Evolutionary conservation across 2,329 filamentous ascomycete species (phyloP).

Genomic region (Fusarium aywerte): DNA sequence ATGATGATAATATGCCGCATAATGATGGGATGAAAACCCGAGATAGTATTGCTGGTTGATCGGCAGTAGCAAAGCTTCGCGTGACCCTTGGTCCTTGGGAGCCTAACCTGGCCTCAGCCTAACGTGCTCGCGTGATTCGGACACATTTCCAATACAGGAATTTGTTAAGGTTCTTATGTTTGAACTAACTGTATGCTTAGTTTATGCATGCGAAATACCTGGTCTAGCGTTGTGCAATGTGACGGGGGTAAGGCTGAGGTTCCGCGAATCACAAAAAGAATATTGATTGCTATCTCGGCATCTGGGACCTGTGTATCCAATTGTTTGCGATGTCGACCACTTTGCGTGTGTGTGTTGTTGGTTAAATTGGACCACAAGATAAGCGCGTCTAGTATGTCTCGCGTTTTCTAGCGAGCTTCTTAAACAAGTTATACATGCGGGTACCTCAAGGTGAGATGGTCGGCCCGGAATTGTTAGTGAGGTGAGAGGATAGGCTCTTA

Average conservation of each 20-base stretch:
- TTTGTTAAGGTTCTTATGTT: slow-evolving; percentile 28
- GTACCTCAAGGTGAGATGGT: slow-evolving; percentile 8
- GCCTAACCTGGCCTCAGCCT: neutral
- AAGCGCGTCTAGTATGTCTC: neutral
- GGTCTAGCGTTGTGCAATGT: slow-evolving; percentile 11
- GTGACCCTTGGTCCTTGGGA: slow-evolving; percentile 11
- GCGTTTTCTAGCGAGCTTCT: slow-evolving; percentile 8
- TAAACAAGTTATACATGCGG: slow-evolving; percentile 12
- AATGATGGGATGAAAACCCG: neutral
- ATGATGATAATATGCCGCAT: neutral
- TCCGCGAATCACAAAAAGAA: slow-evolving; percentile 21
- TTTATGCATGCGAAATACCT: slow-evolving; percentile 27
- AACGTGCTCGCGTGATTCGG: slow-evolving; percentile 26
- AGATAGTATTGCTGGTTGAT: slow-evolving; percentile 9
- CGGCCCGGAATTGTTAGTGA: slow-evolving; percentile 1
- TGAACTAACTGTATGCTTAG: slow-evolving; percentile 27
- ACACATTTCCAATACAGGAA: slow-evolving; percentile 26
- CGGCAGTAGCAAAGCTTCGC: slow-evolving; percentile 6
- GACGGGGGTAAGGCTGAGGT: slow-evolving; percentile 4
- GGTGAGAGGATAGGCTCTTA: neutral
- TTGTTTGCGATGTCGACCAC: slow-evolving; percentile 19
- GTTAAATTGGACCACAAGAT: slow-evolving; percentile 6
- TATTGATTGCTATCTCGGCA: slow-evolving; percentile 17
- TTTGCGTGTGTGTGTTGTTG: neutral
- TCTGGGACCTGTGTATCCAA: neutral